Evolutionary conservation across 441 rosid species (phyloP).

Genomic region (Aleurites moluccanus): DNA sequence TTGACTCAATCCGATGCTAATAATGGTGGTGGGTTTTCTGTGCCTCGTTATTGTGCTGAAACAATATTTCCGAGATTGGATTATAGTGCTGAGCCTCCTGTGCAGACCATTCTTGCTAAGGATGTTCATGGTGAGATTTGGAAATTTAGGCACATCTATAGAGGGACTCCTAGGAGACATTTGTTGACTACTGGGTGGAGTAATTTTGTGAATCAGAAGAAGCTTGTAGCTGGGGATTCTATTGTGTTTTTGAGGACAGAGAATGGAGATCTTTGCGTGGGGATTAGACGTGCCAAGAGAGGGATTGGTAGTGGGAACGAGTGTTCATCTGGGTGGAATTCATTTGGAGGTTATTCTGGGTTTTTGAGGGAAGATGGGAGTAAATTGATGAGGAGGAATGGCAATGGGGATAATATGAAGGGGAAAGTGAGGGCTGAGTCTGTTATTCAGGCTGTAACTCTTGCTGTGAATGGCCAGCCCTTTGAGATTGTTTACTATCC

Average conservation of each 20-base stretch:
- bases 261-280: conserved; percentile 90
- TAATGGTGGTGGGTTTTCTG: conserved; percentile 98
- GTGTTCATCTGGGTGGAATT: conserved; percentile 69
- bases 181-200: conserved; percentile 99
- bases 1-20: conserved; percentile 96
- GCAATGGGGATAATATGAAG: conserved; percentile 32
- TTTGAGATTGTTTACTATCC: conserved; percentile 93
- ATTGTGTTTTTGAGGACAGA: conserved; percentile 83
- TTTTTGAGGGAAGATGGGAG: conserved; percentile 57
- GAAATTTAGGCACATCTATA: conserved; percentile 94
- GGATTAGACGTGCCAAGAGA: conserved; percentile 83
- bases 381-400: conserved; percentile 45
- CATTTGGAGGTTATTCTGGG: conserved; percentile 49
- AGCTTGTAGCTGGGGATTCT: conserved; percentile 95
- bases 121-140: conserved; percentile 93
- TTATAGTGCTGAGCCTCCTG: conserved; percentile 92
- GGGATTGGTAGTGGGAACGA: conserved; percentile 76
- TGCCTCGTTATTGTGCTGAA: conserved; percentile 96
- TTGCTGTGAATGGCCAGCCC: conserved; percentile 65
- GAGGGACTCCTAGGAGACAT: conserved; percentile 97
- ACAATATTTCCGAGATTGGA: conserved; percentile 89
- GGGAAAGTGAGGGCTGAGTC: conserved; percentile 63
- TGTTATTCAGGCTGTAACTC: conserved; percentile 69
- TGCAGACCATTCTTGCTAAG: conserved; percentile 84
- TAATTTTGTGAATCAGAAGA: conserved; percentile 94